Percentiles rank a stretch among this genome's conserved stretches.
These are phyloP conservation scores for Calamus simplicifolius DNA, from an alignment of 176 grass and related monocot genomes.

Conservation along the genomic window DNA sequence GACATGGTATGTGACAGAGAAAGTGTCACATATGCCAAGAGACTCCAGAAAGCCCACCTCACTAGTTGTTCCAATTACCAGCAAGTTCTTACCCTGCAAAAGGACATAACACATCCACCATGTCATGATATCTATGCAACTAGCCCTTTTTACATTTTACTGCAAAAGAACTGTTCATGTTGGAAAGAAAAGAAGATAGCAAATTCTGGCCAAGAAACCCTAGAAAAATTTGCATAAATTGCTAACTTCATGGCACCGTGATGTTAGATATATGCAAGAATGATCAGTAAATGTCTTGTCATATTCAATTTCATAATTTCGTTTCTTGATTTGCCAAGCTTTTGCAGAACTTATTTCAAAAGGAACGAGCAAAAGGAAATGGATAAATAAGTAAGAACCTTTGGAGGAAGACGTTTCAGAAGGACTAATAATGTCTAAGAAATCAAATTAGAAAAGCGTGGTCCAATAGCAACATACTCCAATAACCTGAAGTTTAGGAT, in stretches of 20 bases:
- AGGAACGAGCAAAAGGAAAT: not conserved
- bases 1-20: constrained; percentile 84
- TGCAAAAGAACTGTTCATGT: too few relatives aligned
- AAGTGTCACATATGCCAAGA: constrained; percentile 86
- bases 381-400: constrained; percentile 21
- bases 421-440: constrained; percentile 79
- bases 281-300: too few relatives aligned
- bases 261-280: too few relatives aligned
- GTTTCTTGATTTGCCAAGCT: too few relatives aligned
- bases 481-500: constrained; percentile 55
- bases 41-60: constrained; percentile 81
- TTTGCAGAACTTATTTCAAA: too few relatives aligned
- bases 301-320: too few relatives aligned
- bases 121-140: too few relatives aligned
- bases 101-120: not conserved
- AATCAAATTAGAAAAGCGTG: constrained; percentile 87
- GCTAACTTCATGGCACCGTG: too few relatives aligned
- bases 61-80: constrained; percentile 83
- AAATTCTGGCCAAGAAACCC: too few relatives aligned
- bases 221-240: too few relatives aligned
- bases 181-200: not conserved
- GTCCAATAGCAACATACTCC: constrained; percentile 92
- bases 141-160: too few relatives aligned
- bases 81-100: constrained; percentile 57
- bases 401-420: constrained; percentile 88